Evolutionary conservation across 2,329 filamentous ascomycete species (phyloP).

Genomic region (Fusarium newnesense): DNA sequence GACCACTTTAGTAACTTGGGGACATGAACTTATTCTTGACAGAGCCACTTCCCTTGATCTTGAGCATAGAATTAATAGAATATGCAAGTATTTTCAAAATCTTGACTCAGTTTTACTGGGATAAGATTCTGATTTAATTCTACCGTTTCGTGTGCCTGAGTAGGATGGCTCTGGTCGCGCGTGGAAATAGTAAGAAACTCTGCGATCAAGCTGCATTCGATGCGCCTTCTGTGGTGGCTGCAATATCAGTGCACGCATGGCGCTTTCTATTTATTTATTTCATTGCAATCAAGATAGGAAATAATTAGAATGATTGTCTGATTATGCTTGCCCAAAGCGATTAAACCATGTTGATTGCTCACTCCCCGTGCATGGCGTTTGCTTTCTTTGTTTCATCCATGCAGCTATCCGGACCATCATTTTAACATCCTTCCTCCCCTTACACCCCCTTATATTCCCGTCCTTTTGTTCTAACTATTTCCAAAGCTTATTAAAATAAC

Average conservation of each 20-base stretch:
- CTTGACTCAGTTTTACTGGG: fast-evolving
- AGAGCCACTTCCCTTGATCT: neutral
- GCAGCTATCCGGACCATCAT: neutral
- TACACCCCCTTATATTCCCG: neutral
- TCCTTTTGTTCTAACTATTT: too few relatives aligned
- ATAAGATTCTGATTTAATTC: fast-evolving
- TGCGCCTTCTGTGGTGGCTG: neutral
- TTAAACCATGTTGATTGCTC: neutral
- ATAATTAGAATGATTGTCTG: neutral
- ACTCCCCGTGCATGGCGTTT: neutral
- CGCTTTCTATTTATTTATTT: too few relatives aligned
- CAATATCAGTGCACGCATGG: neutral
- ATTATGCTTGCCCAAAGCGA: neutral
- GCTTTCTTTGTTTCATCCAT: neutral
- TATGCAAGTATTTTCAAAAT: fast-evolving
- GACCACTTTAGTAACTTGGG: fast-evolving
- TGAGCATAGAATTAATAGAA: neutral
- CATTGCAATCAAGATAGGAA: neutral
- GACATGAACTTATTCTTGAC: neutral
- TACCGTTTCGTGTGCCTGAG: neutral
- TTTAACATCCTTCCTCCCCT: neutral
- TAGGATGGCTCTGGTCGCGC: neutral
- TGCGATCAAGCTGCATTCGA: neutral
- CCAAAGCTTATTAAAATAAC: too few relatives aligned
- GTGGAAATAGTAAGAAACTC: neutral